phyloP scores from a whole-genome alignment of 345 rosid species.

The Noccaea bulbosa region DNA sequence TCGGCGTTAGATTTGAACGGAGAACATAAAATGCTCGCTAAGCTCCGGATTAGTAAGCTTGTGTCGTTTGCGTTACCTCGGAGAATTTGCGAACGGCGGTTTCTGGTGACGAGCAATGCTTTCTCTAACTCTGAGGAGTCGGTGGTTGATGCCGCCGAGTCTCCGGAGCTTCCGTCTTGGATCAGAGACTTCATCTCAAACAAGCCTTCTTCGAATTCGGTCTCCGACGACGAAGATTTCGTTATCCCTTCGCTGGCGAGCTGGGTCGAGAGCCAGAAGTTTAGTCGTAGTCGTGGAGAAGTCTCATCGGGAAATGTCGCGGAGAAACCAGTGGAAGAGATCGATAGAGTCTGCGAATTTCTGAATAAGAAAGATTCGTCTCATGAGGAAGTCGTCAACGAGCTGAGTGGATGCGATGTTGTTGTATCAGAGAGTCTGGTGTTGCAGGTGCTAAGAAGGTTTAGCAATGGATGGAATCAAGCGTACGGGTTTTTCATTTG shows the following conservation, averaged over 20 bases:
- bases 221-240: conserved; percentile 57
- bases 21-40: conserved; percentile 19
- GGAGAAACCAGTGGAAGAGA: conserved; percentile 43
- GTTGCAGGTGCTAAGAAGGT: conserved; percentile 62
- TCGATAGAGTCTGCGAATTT: conserved; percentile 56
- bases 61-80: conserved; percentile 26
- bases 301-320: conserved; percentile 20
- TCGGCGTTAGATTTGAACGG: conserved; percentile 19
- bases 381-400: conserved; percentile 46
- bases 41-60: conserved; percentile 32
- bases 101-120: conserved; percentile 31
- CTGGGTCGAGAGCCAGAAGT: conserved; percentile 57
- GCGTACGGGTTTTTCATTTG: conserved; percentile 73
- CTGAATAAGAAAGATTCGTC: conserved; percentile 49
- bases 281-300: conserved; percentile 3
- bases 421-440: conserved; percentile 50
- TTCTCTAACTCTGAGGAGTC: conserved; percentile 37
- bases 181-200: conserved; percentile 45
- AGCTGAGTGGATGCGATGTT: conserved; percentile 48
- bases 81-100: conserved; percentile 22
- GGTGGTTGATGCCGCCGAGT: conserved; percentile 50
- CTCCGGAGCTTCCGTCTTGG: conserved; percentile 77
- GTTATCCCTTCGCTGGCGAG: conserved; percentile 71
- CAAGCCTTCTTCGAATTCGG: conserved; percentile 32
- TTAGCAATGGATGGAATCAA: conserved; percentile 62